Evolutionary conservation across 2,329 filamentous ascomycete species (phyloP), one percentile per base, ranked within the genome.

Genomic region (Coniochaeta sp.): DNA sequence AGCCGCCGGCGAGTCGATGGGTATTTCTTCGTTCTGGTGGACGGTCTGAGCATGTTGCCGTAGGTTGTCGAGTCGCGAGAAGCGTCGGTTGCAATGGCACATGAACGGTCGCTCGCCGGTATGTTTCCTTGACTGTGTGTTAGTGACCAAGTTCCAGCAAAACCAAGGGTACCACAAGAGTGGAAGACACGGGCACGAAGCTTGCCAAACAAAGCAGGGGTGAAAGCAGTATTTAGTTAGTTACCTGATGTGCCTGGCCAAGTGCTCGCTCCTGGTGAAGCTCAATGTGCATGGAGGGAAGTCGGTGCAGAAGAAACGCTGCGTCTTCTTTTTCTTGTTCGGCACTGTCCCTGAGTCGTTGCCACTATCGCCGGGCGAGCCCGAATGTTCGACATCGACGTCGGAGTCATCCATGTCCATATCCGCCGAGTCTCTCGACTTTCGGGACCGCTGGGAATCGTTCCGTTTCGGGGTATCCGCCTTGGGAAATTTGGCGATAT

Each of bases 1-100:
- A 4, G 93, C 95, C 17, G 95, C 95, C 22, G 98, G 83, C 1
- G 95, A 98, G 72, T 97, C 92, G 44, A 88, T 87, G 3, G 95
- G 95, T 36, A 99, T 99, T 60, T 97, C 92, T 72, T 98, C 95
- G 72, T 98, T 97, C 61, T 96, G 90, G 72, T 99, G 95, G 1
- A 99, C 95, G 0, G 95, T 98, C 73, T 97, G 93, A 52, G 95
- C 95, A 79, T 99, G 95, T 72, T 99, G 95, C 61, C 95, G 87
- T 58, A 99, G 79, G 70, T 99, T 99, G 73, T 99, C 93, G 54
- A 98, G 83, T 56, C 93, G 86, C 10, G 95, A 98, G 72, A 99
- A 99, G 59, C 92, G 86, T 57, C 95, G 86, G 2, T 89, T 91
- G 74, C 95, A 99, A 73, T 98, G 95, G 67, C 95, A 99, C 74